Evolutionary conservation across 2,329 filamentous ascomycete genomes (phyloP).

Genomic region (Ciborinia camelliae): DNA sequence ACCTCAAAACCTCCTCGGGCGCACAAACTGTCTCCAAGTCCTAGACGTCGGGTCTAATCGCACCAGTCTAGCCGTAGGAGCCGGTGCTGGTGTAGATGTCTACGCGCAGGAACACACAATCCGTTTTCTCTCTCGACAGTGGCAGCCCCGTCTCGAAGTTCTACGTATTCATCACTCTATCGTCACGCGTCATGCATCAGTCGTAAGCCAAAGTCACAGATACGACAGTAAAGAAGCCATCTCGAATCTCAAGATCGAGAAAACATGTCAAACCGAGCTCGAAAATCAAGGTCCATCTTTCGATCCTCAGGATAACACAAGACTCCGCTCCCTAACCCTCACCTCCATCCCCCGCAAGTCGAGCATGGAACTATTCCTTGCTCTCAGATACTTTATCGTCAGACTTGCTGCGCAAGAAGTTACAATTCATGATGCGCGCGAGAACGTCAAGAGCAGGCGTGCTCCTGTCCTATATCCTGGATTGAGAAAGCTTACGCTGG

Average conservation of each 20-base stretch:
- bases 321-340: slow-evolving; percentile 51
- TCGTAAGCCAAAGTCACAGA: slow-evolving; percentile 12
- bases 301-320: slow-evolving; percentile 54
- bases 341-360: slow-evolving; percentile 54
- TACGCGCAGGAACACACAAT: background rate
- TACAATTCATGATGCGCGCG: slow-evolving; percentile 38
- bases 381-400: slow-evolving; percentile 48
- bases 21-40: slow-evolving; percentile 47
- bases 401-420: slow-evolving; percentile 49
- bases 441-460: slow-evolving; percentile 20
- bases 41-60: slow-evolving; percentile 49
- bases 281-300: slow-evolving; percentile 47
- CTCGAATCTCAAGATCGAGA: slow-evolving; percentile 39
- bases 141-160: slow-evolving; percentile 44
- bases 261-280: slow-evolving; percentile 36
- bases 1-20: slow-evolving; percentile 43
- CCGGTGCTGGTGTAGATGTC: background rate
- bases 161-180: slow-evolving; percentile 59
- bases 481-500: slow-evolving; percentile 52
- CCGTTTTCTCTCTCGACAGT: background rate
- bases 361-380: slow-evolving; percentile 47
- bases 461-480: slow-evolving; percentile 47
- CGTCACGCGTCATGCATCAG: slow-evolving; percentile 51
- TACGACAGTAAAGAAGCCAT: slow-evolving; percentile 1
- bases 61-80: background rate